Evolutionary conservation across 257 asterid species (phyloP).

Genomic region (Echium plantagineum): DNA sequence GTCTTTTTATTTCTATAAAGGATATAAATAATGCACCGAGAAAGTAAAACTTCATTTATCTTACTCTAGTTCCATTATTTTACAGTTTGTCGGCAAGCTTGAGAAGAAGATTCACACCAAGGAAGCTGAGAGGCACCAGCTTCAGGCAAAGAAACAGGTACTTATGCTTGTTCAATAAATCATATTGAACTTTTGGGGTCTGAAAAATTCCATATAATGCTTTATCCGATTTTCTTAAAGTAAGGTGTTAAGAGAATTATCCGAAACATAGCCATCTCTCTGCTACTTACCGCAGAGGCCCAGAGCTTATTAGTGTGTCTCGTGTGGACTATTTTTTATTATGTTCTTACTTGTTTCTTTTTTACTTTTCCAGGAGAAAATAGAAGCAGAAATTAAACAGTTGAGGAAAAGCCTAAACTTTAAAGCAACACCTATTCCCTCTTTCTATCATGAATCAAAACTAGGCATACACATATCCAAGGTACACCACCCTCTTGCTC

Average conservation of each 20-base stretch:
- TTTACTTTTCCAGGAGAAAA: conserved; percentile 38
- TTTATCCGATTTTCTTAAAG: background rate
- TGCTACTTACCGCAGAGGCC: background rate
- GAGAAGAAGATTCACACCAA: conserved; percentile 38
- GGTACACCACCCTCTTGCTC: conserved; percentile 22
- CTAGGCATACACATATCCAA: conserved; percentile 29
- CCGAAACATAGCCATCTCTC: background rate
- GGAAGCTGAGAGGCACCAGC: conserved; percentile 36
- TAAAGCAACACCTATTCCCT: conserved; percentile 72
- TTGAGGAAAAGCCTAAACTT: conserved; percentile 48
- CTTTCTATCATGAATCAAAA: conserved; percentile 36
- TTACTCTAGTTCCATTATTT: background rate
- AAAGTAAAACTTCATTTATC: background rate
- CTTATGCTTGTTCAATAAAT: background rate
- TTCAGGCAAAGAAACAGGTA: conserved; percentile 44
- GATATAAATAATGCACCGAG: background rate
- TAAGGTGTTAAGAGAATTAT: background rate
- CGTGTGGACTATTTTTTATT: background rate
- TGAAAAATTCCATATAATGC: conserved; percentile 23
- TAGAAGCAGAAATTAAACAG: conserved; percentile 46
- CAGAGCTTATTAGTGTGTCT: background rate
- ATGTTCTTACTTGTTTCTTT: conserved; percentile 12
- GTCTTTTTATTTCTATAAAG: background rate
- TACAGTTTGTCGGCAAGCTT: conserved; percentile 20
- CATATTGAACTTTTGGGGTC: conserved; percentile 1